Base-by-base conservation (phyloP, 148 eudicot species). In the Silene latifolia region DNA sequence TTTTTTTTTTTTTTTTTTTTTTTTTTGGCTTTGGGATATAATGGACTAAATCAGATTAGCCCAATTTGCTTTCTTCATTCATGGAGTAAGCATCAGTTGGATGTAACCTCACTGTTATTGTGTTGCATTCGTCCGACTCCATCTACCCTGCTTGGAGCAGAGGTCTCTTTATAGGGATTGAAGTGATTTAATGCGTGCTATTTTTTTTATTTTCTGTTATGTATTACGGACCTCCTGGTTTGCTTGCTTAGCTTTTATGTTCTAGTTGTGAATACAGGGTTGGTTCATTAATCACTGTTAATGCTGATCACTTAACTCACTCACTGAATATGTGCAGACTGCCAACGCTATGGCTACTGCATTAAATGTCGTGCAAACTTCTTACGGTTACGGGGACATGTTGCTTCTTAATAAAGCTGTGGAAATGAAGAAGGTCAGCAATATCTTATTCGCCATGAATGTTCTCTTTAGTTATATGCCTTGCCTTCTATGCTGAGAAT, bases 301-400 rank as follows among this genome's bases (percentile, higher is more conserved):
- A 42, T 44, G 51, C 20, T 19, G 71, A n/a, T 72, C 35, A 17
- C 58, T 63, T 67, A 51, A 51, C 63, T 19, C 56, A 62, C 20
- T 63, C 65, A 46, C 67, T 80, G 69, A 25, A 80, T 74, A 13
- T 67, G 25, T 76, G 79, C 93, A 93, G 96, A 93, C 98, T 67
- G 77, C 87, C 73, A 78, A 62, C 77, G 87, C 83, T 60, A 86
- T 91, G 77, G 91, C 91, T 21, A 77, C 80, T 62, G 81, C 93
- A 48, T 86, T 90, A 74, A 93, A 93, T 76, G 90, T 89, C 69
- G 83, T 83, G 64, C 93, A 87, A 78, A 89, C 98, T 76, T 88
- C 89, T 25, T 83, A 86, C 82, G 80, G 92, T 21, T 85, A 86
- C 75, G 96, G 89, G 68, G 98, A 93, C 77, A 69, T 83, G 69